phyloP scores from a whole-genome alignment of 2,329 filamentous ascomycete species.

The Colletotrichum lini region DNA sequence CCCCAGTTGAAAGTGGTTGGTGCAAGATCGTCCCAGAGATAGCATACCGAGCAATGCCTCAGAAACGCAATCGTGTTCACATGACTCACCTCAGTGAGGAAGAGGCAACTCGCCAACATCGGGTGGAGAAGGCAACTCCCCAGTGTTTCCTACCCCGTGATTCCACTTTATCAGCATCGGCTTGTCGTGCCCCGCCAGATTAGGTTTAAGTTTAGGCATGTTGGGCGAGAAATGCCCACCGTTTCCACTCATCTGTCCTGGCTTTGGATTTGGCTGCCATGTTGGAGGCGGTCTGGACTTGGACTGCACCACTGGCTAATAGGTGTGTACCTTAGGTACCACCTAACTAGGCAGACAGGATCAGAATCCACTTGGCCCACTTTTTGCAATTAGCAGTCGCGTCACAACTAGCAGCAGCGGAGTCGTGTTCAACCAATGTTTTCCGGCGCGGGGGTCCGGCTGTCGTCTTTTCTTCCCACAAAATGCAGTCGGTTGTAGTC shows the following conservation, averaged over 20 bases:
- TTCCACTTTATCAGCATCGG: not conserved
- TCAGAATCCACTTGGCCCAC: not conserved
- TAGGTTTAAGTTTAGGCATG: constrained; percentile 41
- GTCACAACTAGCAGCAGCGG: not conserved
- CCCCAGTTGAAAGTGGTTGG: not conserved
- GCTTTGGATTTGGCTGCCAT: not conserved
- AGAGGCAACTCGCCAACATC: not conserved
- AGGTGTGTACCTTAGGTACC: no score
- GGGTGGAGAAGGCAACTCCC: not conserved
- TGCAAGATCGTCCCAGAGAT: not conserved
- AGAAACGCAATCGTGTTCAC: not conserved
- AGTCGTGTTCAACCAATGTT: not conserved
- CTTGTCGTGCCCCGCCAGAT: constrained; percentile 34
- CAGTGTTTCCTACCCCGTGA: constrained; percentile 20
- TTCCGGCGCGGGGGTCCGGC: not conserved
- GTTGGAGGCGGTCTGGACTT: not conserved
- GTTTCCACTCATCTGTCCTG: not conserved
- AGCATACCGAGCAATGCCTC: not conserved
- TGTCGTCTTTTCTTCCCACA: not conserved
- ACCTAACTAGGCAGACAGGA: not conserved
- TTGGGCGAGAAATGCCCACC: constrained; percentile 1
- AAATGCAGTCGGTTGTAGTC: not conserved
- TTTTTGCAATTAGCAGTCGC: not conserved
- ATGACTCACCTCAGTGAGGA: not conserved
- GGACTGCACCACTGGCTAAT: not conserved